Percentiles rank a stretch among this genome's conserved stretches.
Evolutionary conservation across 164 flowering plant species (phyloP).

Genomic region (Chimonanthus praecox): DNA sequence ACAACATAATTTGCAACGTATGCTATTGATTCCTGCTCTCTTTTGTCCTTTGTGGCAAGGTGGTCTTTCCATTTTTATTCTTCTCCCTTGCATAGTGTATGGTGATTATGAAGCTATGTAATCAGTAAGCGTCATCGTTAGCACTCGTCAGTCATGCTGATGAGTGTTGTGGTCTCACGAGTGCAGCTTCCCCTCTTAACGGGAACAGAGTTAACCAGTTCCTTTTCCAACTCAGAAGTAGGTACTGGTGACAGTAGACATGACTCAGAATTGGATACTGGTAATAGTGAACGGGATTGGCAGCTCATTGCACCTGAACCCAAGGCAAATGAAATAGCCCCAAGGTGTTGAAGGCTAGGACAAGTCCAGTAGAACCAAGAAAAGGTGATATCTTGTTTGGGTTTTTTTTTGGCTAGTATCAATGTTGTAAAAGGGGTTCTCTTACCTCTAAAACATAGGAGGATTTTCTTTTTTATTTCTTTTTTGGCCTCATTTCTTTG

Average conservation of each 20-base stretch:
- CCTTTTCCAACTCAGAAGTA: conserved; percentile 20
- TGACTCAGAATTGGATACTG: neutral
- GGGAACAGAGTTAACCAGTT: conserved; percentile 30
- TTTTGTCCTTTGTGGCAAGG: neutral
- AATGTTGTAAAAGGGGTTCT: too few relatives aligned
- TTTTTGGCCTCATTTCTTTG: neutral
- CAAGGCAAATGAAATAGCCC: conserved; percentile 17
- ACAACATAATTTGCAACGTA: neutral
- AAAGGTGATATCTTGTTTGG: conserved; percentile 22
- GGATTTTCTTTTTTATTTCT: too few relatives aligned
- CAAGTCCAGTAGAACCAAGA: conserved; percentile 11
- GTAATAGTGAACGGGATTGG: conserved; percentile 10
- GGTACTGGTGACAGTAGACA: neutral
- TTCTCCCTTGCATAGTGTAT: neutral
- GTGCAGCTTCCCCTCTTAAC: conserved; percentile 55
- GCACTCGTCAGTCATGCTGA: neutral
- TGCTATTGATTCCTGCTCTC: neutral
- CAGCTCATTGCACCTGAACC: conserved; percentile 20
- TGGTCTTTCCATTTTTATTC: neutral
- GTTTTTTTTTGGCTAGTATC: neutral
- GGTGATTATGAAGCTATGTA: neutral
- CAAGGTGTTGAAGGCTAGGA: conserved; percentile 17
- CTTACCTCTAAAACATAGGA: too few relatives aligned
- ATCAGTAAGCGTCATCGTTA: neutral
- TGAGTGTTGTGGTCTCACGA: conserved; percentile 43